Base-by-base conservation (phyloP, 208 protist genomes). In the Plasmodiophora brassicae region DNA sequence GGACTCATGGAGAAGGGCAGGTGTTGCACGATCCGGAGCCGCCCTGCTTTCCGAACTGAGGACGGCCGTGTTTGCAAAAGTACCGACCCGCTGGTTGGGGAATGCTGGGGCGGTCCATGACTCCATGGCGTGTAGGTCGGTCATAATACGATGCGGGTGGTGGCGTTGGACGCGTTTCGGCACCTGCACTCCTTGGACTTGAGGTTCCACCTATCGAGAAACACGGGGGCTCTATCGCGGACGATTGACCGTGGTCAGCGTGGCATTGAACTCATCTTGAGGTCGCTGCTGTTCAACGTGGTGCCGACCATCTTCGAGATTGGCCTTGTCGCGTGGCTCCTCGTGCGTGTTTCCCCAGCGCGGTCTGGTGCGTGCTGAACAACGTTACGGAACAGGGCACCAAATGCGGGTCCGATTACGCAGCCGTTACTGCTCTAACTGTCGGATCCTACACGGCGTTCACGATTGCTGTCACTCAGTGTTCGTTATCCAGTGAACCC, bases 151-250 rank as follows among this genome's bases (percentile, higher is more conserved):
- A 5, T 36, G 65, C 65, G 65, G 20, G 5, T 78, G 20, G 65
- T 78, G 32, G 65, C 65, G 20, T 32, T 78, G 65, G 65, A 78
- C 41, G 65, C 85, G 0, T 90, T 90, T 60, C n/a, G 22, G 1
- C 88, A 90, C 60, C 83, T 90, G 32, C 72, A 57, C 53, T 10
- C 0, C 22, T 46, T 90, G 10, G 88, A 90, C 28, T 22, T 90
- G 57, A 1, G 20, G 0, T 93, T 90, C 85, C 92, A 93, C 83
- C 53, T 92, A 0, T 46, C 71, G 1, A 43, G 88, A 0, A 87
- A 91, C 86, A 93, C 91, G 5, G 92, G 92, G 35, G 89, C 84
- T 1, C 87, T 92, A 28, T 50, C 91, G n/a, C 88, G 88, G 1
- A 85, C 90, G 25, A 85, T 93, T 39, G 89, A 91, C 41, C 86